Evolutionary conservation across 2,329 filamentous ascomycete genomes (phyloP), one percentile per base, ranked within the genome.

Genomic region (Raffaelea arxii): DNA sequence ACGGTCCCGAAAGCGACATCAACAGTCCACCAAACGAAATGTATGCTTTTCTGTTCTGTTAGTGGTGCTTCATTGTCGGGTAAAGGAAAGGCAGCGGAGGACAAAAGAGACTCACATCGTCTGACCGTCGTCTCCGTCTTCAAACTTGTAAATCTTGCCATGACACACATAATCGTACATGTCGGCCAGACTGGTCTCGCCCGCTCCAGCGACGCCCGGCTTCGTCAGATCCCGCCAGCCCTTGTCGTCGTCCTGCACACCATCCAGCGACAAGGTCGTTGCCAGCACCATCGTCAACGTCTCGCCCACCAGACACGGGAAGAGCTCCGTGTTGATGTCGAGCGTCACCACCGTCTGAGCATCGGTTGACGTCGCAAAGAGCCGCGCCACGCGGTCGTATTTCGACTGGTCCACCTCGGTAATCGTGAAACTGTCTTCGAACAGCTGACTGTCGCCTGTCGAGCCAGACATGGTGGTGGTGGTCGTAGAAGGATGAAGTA

Each of bases 241-340:
- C 65, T 73, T 83, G 62, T 70, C 73, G 55, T 88, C 80, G 59
- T 86, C 80, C 64, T 86, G 91, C 54, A 70, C 78, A 53, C 92
- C 92, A 62, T 97, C 92, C 41, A 96, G 77, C 46, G 85, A 80
- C 47, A 98, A 74, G 18, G 88, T 92, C 5, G 84, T 89, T 16
- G 91, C 88, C 46, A 98, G 72, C 11, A 91, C 81, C 54, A 96
- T 72, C 54, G 86, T 83, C 49, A 98, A 66, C 14, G 75, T 83
- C 56, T 95, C 90, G 61, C 84, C 85, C 9, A 80, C 69, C 35
- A 71, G 64, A 57, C 86, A 79, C 2, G 86, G 86, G 66, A 92
- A 96, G 7, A 98, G 78, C 68, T 98, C 91, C 48, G 80, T 84
- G 72, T 97, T 96, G 67, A 97, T 81, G 68, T 98, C 92, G 50